A percentile compares a stretch with the other conserved stretches of the same genome.
phyloP scores from a whole-genome alignment of 345 rosid genomes.

The Combretum micranthum region DNA sequence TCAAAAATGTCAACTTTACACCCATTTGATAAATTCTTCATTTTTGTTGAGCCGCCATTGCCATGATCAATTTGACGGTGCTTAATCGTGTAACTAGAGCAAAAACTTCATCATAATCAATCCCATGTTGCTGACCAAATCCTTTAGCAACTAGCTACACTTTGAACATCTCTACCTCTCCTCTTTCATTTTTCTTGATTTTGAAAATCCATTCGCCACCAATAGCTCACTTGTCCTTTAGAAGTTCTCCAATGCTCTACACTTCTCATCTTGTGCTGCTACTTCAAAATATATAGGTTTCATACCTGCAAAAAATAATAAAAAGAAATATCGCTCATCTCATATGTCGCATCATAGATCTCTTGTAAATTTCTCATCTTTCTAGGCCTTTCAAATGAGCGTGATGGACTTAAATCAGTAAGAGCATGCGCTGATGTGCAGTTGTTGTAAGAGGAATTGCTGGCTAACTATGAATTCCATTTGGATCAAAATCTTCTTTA shows the following conservation, averaged over 20 bases:
- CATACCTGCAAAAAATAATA: not conserved
- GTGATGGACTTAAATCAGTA: too few relatives aligned
- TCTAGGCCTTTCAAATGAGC: too few relatives aligned
- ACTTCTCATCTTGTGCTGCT: not conserved
- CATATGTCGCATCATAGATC: not conserved
- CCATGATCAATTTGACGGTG: slow-evolving; percentile 3
- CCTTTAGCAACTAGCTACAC: not conserved
- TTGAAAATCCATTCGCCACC: slow-evolving; percentile 2
- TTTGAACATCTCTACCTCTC: not conserved
- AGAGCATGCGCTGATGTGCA: too few relatives aligned
- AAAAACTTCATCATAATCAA: slow-evolving; percentile 6
- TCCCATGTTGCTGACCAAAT: not conserved
- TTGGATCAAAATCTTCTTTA: too few relatives aligned
- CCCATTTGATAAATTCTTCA: slow-evolving; percentile 1
- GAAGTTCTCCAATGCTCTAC: not conserved
- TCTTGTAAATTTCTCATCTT: not conserved
- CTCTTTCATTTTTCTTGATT: not conserved
- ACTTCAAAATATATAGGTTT: not conserved
- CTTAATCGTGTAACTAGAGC: not conserved
- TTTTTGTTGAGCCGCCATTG: not conserved
- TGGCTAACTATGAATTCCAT: too few relatives aligned
- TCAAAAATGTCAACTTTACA: slow-evolving; percentile 8
- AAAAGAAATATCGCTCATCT: not conserved
- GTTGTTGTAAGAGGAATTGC: too few relatives aligned
- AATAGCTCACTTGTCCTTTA: not conserved